Percentiles rank a stretch among this genome's conserved stretches.
phyloP scores from a whole-genome alignment of 345 rosid genomes.

The Theobroma cacao region DNA sequence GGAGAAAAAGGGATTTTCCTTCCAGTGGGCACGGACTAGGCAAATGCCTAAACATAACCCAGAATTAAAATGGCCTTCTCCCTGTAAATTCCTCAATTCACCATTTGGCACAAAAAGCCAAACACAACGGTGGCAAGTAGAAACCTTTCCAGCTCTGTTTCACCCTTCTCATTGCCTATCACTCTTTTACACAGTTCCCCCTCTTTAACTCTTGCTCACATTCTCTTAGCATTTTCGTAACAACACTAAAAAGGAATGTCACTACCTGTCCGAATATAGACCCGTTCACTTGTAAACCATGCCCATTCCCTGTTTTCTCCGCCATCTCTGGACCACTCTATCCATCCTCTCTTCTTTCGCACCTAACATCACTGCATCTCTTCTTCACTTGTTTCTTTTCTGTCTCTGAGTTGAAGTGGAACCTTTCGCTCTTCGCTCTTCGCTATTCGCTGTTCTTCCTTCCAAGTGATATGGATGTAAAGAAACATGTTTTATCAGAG shows the following conservation, averaged over 20 bases:
- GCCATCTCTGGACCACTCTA: neutral
- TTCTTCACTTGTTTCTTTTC: neutral
- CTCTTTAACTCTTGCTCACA: neutral
- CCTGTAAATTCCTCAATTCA: neutral
- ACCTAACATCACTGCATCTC: neutral
- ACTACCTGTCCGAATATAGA: neutral
- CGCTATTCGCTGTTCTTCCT: neutral
- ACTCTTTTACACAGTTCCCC: neutral
- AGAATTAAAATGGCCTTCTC: too few species aligned
- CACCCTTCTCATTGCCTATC: neutral
- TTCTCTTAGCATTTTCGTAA: neutral
- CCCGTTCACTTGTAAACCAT: neutral
- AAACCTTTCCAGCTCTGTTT: neutral
- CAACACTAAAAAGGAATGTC: neutral
- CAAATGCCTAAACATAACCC: too few species aligned
- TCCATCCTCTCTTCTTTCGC: neutral
- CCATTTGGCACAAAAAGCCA: neutral
- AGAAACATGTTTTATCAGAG: conserved; percentile 37
- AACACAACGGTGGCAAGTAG: neutral
- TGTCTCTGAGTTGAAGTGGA: too few species aligned
- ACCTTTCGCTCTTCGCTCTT: too few species aligned
- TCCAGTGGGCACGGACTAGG: too few species aligned
- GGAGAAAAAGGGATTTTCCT: too few species aligned
- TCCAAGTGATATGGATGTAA: conserved; percentile 36
- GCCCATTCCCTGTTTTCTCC: neutral